phyloP scores from a whole-genome alignment of 495 filamentous ascomycete species.

The Elasticomyces elasticus region DNA sequence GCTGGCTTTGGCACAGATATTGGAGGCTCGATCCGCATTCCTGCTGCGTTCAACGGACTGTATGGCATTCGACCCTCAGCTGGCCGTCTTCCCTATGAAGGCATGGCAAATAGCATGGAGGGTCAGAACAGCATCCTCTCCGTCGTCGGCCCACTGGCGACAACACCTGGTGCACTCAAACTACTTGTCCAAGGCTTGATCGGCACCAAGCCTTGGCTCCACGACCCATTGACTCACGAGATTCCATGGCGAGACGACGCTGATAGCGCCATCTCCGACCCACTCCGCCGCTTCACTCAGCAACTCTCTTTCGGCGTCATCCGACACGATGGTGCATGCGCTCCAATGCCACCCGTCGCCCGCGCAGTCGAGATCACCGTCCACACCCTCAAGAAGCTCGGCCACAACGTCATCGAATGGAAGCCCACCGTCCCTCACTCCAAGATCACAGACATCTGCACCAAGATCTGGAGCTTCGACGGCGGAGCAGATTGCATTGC shows the following conservation, averaged over 20 bases:
- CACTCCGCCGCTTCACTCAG: conserved; percentile 30
- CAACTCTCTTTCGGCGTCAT: conserved; percentile 46
- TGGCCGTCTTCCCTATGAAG: conserved; percentile 40
- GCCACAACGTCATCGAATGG: conserved; percentile 53
- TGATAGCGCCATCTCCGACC: conserved; percentile 39
- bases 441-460: conserved; percentile 24
- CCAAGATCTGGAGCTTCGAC: conserved; percentile 41
- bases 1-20: conserved; percentile 36
- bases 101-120: conserved; percentile 48
- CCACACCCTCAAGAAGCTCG: conserved; percentile 40
- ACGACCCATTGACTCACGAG: conserved; percentile 52
- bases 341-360: conserved; percentile 44
- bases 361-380: conserved; percentile 46
- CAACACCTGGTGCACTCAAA: conserved; percentile 39
- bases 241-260: conserved; percentile 52
- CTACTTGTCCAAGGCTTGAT: conserved; percentile 48
- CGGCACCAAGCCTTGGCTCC: conserved; percentile 49
- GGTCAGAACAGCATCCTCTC: conserved; percentile 49
- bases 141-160: conserved; percentile 49
- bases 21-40: conserved; percentile 43
- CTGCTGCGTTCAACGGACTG: conserved; percentile 39
- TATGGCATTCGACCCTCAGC: conserved; percentile 37
- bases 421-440: conserved; percentile 42
- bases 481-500: conserved; percentile 38
- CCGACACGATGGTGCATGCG: conserved; percentile 40